A percentile compares a stretch with the other conserved stretches of the same genome.
Evolutionary conservation across 2,329 filamentous ascomycete genomes (phyloP).

Genomic region (Phyllosticta citriasiana): DNA sequence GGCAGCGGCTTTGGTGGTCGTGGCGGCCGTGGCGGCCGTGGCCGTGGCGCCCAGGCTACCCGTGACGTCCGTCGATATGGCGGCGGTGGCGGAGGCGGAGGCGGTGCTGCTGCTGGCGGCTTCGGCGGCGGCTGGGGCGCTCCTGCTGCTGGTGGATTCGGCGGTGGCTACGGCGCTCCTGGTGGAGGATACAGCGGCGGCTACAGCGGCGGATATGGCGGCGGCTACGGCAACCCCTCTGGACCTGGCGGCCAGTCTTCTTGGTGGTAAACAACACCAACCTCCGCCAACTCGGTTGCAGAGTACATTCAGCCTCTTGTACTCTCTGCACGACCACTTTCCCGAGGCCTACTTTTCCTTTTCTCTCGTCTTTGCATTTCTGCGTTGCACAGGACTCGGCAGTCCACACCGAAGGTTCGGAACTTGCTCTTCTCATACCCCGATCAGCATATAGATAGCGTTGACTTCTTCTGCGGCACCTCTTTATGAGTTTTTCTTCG

Average conservation of each 20-base stretch:
- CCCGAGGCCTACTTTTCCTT: conserved; percentile 14
- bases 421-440: conserved; percentile 34
- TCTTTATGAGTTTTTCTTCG: conserved; percentile 25
- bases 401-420: conserved; percentile 25
- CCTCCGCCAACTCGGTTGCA: conserved; percentile 17
- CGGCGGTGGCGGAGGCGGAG: conserved; percentile 49
- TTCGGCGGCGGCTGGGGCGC: conserved; percentile 23
- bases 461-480: conserved; percentile 36
- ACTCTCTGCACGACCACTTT: not conserved
- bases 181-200: conserved; percentile 32
- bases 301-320: conserved; percentile 1
- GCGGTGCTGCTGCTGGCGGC: conserved; percentile 32
- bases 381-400: conserved; percentile 21
- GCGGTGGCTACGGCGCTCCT: conserved; percentile 31
- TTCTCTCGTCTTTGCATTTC: conserved; percentile 22
- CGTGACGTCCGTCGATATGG: conserved; percentile 69
- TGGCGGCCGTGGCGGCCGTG: conserved; percentile 57
- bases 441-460: conserved; percentile 43
- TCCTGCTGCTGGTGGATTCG: conserved; percentile 29
- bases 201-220: conserved; percentile 31
- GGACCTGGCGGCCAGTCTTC: conserved; percentile 53
- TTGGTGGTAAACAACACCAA: conserved; percentile 49
- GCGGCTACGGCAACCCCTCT: conserved; percentile 56
- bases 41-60: conserved; percentile 59
- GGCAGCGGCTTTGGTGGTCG: conserved; percentile 73